A percentile compares a stretch with the other conserved stretches of the same genome.
Conservation (phyloP, 805 yeast species). For the Saturnispora ahearnii region DNA sequence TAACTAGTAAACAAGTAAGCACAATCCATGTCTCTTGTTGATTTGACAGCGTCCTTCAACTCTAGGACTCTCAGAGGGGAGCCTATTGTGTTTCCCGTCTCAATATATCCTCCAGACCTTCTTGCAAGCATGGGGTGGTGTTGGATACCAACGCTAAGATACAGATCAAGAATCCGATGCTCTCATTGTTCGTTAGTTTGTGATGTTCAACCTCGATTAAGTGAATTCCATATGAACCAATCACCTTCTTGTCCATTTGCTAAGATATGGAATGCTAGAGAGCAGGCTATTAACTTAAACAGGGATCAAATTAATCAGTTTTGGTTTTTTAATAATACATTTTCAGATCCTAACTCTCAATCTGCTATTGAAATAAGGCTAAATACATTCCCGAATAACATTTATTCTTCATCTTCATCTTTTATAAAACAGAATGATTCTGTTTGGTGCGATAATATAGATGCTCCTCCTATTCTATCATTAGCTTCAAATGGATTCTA, state of each 20-base stretch:
- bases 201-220: conserved; percentile 5
- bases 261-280: conserved; percentile 9
- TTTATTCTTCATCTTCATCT: neutral
- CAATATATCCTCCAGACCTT: conserved; percentile 6
- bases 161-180: conserved; percentile 8
- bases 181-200: conserved; percentile 5
- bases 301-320: neutral
- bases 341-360: conserved; percentile 4
- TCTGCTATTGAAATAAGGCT: neutral
- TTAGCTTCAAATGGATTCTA: conserved; percentile 60
- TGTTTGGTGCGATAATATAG: conserved; percentile 13
- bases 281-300: neutral
- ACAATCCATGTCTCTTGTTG: neutral
- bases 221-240: conserved; percentile 3
- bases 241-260: conserved; percentile 8
- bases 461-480: conserved; percentile 31
- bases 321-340: neutral
- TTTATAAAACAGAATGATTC: neutral
- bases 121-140: conserved; percentile 10
- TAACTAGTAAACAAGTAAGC: neutral
- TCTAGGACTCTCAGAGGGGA: neutral
- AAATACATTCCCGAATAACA: neutral
- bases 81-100: neutral
- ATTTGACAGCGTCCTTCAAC: neutral
- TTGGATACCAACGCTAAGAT: conserved; percentile 9